Conservation (phyloP, 2,329 filamentous ascomycete species). For the Penicillium sp. region DNA sequence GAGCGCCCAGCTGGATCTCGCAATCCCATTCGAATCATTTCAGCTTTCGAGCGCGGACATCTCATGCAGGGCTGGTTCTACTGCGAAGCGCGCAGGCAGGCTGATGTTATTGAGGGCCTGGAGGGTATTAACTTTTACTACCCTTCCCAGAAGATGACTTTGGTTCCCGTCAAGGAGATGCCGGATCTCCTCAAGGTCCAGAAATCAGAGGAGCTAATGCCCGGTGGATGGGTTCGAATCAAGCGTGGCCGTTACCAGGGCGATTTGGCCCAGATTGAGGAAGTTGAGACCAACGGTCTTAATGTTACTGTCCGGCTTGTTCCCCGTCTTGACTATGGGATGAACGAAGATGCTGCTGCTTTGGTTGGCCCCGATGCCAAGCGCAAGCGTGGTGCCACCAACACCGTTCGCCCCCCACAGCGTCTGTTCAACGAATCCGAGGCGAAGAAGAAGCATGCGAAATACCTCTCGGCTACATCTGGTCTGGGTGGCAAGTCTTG, state of each 20-base stretch:
- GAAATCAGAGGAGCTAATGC: conserved; percentile 78
- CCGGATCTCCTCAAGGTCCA: conserved; percentile 87
- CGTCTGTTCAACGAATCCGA: conserved; percentile 89
- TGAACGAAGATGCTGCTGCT: conserved; percentile 66
- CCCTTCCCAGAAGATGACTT: conserved; percentile 74
- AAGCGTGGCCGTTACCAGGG: conserved; percentile 75
- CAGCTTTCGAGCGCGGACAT: conserved; percentile 82
- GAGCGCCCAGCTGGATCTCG: conserved; percentile 68
- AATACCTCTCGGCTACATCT: conserved; percentile 51
- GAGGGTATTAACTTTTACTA: conserved; percentile 87
- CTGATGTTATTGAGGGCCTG: conserved; percentile 75
- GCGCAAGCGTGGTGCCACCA: conserved; percentile 64
- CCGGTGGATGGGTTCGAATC: conserved; percentile 87
- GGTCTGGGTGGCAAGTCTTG: conserved; percentile 63
- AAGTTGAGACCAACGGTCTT: conserved; percentile 87
- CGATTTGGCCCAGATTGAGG: conserved; percentile 85
- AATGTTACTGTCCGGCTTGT: conserved; percentile 84
- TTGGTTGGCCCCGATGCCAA: conserved; percentile 58
- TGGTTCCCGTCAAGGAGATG: conserved; percentile 96
- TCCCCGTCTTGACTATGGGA: conserved; percentile 83
- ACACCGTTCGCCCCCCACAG: conserved; percentile 70
- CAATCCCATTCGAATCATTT: conserved; percentile 76
- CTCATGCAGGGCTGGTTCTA: conserved; percentile 95
- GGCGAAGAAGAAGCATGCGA: conserved; percentile 78
- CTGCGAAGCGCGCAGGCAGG: conserved; percentile 81